These are phyloP conservation scores for Corrigiola litoralis DNA, from an alignment of 179 eudicot genomes.

Conservation along the genomic window DNA sequence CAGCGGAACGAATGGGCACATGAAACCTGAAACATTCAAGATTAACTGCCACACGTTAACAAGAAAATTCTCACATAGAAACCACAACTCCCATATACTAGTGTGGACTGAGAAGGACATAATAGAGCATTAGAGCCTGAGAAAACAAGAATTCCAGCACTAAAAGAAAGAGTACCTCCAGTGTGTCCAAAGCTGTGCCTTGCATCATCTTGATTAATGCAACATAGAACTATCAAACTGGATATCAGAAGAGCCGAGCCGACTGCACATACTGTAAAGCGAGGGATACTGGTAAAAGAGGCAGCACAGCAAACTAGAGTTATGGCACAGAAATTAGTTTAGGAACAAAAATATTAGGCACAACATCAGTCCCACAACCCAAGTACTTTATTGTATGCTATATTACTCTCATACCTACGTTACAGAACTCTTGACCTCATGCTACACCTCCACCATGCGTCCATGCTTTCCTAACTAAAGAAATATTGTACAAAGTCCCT, in stretches of 20 bases:
- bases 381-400: too few relatives aligned
- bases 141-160: background rate
- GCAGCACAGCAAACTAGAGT: background rate
- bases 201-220: slow-evolving; percentile 69
- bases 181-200: slow-evolving; percentile 68
- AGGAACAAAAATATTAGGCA: background rate
- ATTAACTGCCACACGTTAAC: background rate
- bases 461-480: too few relatives aligned
- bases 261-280: slow-evolving; percentile 43
- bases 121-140: background rate
- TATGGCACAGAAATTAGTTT: background rate
- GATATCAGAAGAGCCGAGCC: slow-evolving; percentile 54
- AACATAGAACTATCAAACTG: slow-evolving; percentile 51
- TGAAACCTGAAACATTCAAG: slow-evolving; percentile 53
- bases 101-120: background rate
- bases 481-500: too few relatives aligned
- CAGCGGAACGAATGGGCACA: slow-evolving; percentile 73
- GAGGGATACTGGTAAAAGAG: slow-evolving; percentile 35
- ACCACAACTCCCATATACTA: background rate
- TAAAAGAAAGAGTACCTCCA: slow-evolving; percentile 43
- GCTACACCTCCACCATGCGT: too few relatives aligned
- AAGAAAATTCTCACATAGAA: background rate
- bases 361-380: too few relatives aligned
- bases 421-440: too few relatives aligned
- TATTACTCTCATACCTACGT: too few relatives aligned